Conservation (phyloP, 2,329 filamentous ascomycete species). For the Pseudonectria foliicola region DNA sequence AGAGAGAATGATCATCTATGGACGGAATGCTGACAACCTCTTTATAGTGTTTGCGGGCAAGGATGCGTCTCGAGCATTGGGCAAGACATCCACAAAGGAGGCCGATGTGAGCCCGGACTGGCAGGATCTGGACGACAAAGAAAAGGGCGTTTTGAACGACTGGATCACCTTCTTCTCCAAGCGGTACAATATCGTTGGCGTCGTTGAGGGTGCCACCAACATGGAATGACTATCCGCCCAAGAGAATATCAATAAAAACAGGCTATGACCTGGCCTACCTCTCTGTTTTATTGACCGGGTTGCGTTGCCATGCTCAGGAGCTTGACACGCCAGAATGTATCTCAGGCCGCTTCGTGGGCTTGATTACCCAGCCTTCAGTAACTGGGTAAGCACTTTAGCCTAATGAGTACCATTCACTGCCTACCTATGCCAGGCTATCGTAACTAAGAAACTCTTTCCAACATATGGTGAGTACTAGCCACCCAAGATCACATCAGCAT, state of each 20-base stretch:
- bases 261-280: slow-evolving; percentile 10
- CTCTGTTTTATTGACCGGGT: not conserved
- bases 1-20: not conserved
- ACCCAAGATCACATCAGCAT: not conserved
- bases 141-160: slow-evolving; percentile 78
- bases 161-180: slow-evolving; percentile 97
- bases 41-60: slow-evolving; percentile 83
- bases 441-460: too few relatives aligned
- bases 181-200: slow-evolving; percentile 83
- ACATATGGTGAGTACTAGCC: too few relatives aligned
- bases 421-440: too few relatives aligned
- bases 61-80: slow-evolving; percentile 88
- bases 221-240: slow-evolving; percentile 30
- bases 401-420: too few relatives aligned
- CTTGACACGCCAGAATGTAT: too few relatives aligned
- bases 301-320: too few relatives aligned
- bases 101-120: slow-evolving; percentile 81
- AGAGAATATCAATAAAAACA: slow-evolving; percentile 13
- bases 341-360: too few relatives aligned
- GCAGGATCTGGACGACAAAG: slow-evolving; percentile 74
- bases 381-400: too few relatives aligned
- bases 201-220: slow-evolving; percentile 55
- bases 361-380: too few relatives aligned
- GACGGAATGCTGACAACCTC: slow-evolving; percentile 5
- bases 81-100: slow-evolving; percentile 73